Conservation (phyloP, 78 protist species). For the Paratrimastix pyriformis region DNA sequence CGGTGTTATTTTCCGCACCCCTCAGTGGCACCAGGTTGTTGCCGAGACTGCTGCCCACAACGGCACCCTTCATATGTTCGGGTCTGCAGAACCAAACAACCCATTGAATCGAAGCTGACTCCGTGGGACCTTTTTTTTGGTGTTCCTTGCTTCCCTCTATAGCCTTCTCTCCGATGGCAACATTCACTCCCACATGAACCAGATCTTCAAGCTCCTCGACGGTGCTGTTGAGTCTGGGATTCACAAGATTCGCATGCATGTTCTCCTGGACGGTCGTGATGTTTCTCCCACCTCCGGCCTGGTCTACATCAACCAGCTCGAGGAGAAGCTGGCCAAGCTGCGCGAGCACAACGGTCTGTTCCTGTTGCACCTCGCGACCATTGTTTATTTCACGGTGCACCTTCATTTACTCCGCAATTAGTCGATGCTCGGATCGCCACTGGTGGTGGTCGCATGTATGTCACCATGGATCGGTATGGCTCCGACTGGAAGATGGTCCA, state of each 20-base stretch:
- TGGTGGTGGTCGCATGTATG: slow-evolving; percentile 54
- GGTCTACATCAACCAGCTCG: slow-evolving; percentile 26
- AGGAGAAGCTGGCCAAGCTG: neutral
- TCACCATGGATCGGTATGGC: slow-evolving; percentile 56
- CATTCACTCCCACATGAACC: slow-evolving; percentile 43
- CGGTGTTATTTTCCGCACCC: slow-evolving; percentile 10
- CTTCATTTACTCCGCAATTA: neutral
- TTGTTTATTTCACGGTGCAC: no score
- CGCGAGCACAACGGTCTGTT: no score
- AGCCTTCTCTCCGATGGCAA: slow-evolving; percentile 47
- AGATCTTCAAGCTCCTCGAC: slow-evolving; percentile 13
- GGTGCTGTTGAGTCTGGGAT: slow-evolving; percentile 11
- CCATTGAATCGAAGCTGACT: neutral
- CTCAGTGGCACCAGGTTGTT: slow-evolving; percentile 1
- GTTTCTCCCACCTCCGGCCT: slow-evolving; percentile 38
- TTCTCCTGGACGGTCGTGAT: slow-evolving; percentile 58
- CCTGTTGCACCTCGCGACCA: no score
- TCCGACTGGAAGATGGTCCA: slow-evolving; percentile 48
- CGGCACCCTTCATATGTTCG: slow-evolving; percentile 27
- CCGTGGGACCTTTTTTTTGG: slow-evolving; percentile 1
- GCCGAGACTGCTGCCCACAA: slow-evolving; percentile 1
- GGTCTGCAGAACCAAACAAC: no score
- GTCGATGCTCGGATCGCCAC: slow-evolving; percentile 30
- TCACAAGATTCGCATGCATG: slow-evolving; percentile 35
- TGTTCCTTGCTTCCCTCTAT: no score